Conservation (phyloP, 2,329 filamentous ascomycete species). For the Ambrosiella cleistominuta region DNA sequence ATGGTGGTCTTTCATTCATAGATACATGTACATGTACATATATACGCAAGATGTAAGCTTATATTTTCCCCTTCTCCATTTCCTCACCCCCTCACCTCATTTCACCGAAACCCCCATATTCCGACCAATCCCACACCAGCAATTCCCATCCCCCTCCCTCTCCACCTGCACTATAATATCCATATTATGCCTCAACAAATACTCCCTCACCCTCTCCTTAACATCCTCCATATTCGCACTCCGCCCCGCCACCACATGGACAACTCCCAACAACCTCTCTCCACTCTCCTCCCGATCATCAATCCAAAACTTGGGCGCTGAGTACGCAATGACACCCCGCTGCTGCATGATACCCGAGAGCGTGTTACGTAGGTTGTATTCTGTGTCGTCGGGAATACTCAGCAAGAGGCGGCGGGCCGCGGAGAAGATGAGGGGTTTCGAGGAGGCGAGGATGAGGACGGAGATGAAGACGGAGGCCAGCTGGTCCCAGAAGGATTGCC, state of each 20-base stretch:
- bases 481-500: slow-evolving; percentile 90
- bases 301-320: slow-evolving; percentile 82
- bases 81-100: too few species aligned
- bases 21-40: too few species aligned
- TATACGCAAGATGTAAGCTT: too few species aligned
- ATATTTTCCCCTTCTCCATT: too few species aligned
- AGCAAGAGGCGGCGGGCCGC: slow-evolving; percentile 71
- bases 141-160: slow-evolving; percentile 53
- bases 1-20: too few species aligned
- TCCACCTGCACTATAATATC: slow-evolving; percentile 81
- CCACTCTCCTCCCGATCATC: slow-evolving; percentile 40
- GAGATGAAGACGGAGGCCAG: slow-evolving; percentile 88
- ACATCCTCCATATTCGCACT: slow-evolving; percentile 68
- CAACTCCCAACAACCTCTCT: slow-evolving; percentile 56
- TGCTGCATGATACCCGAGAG: slow-evolving; percentile 68
- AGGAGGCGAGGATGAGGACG: slow-evolving; percentile 79
- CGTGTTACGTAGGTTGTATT: slow-evolving; percentile 75
- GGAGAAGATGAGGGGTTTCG: slow-evolving; percentile 70
- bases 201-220: slow-evolving; percentile 54
- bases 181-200: slow-evolving; percentile 53
- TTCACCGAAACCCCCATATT: neutral
- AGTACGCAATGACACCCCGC: slow-evolving; percentile 69
- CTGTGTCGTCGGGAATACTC: slow-evolving; percentile 65
- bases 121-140: slow-evolving; percentile 38
- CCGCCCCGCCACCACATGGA: slow-evolving; percentile 64